Evolutionary conservation across 805 yeast genomes (phyloP), one percentile per base, ranked within the genome.

Genomic region (Myxozyma neotropica): DNA sequence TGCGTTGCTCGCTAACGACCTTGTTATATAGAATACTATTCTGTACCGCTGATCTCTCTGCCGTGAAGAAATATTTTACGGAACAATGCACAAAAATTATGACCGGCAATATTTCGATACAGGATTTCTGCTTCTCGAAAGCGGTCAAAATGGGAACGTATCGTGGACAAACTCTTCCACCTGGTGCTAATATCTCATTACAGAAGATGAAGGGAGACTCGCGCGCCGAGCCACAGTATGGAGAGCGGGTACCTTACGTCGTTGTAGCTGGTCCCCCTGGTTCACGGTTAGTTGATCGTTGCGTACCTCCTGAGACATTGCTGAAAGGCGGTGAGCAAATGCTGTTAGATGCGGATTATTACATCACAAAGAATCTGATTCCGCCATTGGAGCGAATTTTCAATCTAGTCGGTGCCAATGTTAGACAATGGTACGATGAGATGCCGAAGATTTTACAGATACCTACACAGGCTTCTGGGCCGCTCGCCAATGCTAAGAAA

Each of bases 301-400:
- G 93, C 56, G 79, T 89, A 1, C 76, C 94, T 0, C 97, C 98
- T 0, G 86, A 82, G 54, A 91, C 85, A 35, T 83, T 86, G 61
- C 70, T 92, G n/a, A 68, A 73, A 0, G 61, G 77, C 56, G 47
- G 51, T 5, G 47, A 36, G 15, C 33, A 48, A 3, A 70, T 80
- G 57, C 80, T 77, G 48, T 71, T 94, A 19, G 99, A 94, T 68
- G 79, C 86, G 21, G 90, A 88, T 40, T 94, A 94, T 70, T 94
- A 94, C 72, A 90, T 94, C 49, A 81, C 81, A 1, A 87, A 89
- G 68, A 89, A 89, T 1, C 73, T 94, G 48, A 83, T 93, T 7
- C 98, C 99, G 1, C 98, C 99, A 0, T 74, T 94, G 55, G 95
- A 89, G 63, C 75, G 99, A 59, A 75, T 93, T 1, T 88, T 94